These are phyloP conservation scores for Solidago caesia DNA, from an alignment of 129 eudicot species.

Conservation along the genomic window DNA sequence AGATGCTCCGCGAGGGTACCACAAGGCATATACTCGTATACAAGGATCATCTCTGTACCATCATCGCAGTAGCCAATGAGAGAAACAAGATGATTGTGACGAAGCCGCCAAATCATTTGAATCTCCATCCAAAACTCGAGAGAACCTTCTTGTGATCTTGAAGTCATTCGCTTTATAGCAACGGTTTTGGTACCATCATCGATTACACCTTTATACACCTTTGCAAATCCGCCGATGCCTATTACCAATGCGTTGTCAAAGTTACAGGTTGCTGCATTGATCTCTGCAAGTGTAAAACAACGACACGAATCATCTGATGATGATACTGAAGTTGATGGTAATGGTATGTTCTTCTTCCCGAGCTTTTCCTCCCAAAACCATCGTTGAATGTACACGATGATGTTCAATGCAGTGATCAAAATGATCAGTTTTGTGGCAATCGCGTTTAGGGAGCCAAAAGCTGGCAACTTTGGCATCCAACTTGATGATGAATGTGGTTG, in stretches of 20 bases:
- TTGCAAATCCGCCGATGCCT: slow-evolving; percentile 42
- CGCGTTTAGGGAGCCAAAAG: slow-evolving; percentile 30
- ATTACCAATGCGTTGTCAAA: slow-evolving; percentile 33
- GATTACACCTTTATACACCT: slow-evolving; percentile 39
- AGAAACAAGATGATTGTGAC: slow-evolving; percentile 43
- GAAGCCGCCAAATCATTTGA: slow-evolving; percentile 38
- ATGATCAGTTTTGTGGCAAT: slow-evolving; percentile 37
- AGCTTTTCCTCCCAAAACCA: slow-evolving; percentile 45
- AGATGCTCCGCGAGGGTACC: slow-evolving; percentile 47
- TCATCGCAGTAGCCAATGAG: slow-evolving; percentile 39
- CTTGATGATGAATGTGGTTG: slow-evolving; percentile 8
- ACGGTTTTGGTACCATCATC: slow-evolving; percentile 25
- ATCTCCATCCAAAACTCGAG: slow-evolving; percentile 43
- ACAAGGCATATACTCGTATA: slow-evolving; percentile 34
- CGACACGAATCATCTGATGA: slow-evolving; percentile 32
- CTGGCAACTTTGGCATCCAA: slow-evolving; percentile 24
- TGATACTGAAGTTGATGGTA: slow-evolving; percentile 8
- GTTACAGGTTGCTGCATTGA: slow-evolving; percentile 31
- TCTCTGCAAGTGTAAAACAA: slow-evolving; percentile 34
- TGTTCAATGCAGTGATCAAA: slow-evolving; percentile 28
- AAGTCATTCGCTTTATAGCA: slow-evolving; percentile 43
- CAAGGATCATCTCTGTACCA: slow-evolving; percentile 41
- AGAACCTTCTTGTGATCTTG: slow-evolving; percentile 33
- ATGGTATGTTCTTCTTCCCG: slow-evolving; percentile 16
- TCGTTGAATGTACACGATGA: slow-evolving; percentile 38